A percentile compares a stretch with the other conserved stretches of the same genome.
Evolutionary conservation across 1,284 basidiomycete genomes (phyloP).

Genomic region (Irpex sp.): DNA sequence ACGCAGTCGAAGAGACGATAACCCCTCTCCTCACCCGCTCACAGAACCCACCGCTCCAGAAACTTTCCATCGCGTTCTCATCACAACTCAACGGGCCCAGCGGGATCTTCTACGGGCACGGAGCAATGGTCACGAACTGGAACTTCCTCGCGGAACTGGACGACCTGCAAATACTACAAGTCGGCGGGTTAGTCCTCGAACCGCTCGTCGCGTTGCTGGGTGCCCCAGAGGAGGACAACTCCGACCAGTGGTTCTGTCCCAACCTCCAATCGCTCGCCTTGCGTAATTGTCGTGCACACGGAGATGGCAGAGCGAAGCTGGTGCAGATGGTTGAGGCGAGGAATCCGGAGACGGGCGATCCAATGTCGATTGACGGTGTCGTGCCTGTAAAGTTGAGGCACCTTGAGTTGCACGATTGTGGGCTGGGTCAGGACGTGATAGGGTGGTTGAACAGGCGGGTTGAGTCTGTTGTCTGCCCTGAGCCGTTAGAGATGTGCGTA

Average conservation of each 20-base stretch:
- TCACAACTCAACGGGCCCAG: constrained; percentile 27
- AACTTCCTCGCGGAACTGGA: constrained; percentile 43
- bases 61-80: constrained; percentile 59
- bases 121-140: constrained; percentile 44
- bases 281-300: constrained; percentile 54
- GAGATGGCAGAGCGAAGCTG: constrained; percentile 59
- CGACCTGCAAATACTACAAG: constrained; percentile 49
- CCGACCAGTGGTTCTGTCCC: constrained; percentile 59
- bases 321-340: constrained; percentile 65
- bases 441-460: constrained; percentile 59
- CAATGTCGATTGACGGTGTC: constrained; percentile 24
- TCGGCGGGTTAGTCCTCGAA: constrained; percentile 62
- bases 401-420: constrained; percentile 63
- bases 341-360: constrained; percentile 47
- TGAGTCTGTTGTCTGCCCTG: constrained; percentile 55
- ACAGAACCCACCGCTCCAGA: constrained; percentile 47
- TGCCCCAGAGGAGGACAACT: constrained; percentile 52
- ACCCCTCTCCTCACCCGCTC: constrained; percentile 55
- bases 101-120: constrained; percentile 39
- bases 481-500: constrained; percentile 36
- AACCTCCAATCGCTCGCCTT: constrained; percentile 51
- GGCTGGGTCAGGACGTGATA: constrained; percentile 61
- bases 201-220: constrained; percentile 52
- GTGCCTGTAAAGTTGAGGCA: constrained; percentile 45
- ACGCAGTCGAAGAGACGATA: constrained; percentile 66